Evolutionary conservation across 805 yeast genomes (phyloP).

Genomic region (Kurtzmaniella cleridarum): DNA sequence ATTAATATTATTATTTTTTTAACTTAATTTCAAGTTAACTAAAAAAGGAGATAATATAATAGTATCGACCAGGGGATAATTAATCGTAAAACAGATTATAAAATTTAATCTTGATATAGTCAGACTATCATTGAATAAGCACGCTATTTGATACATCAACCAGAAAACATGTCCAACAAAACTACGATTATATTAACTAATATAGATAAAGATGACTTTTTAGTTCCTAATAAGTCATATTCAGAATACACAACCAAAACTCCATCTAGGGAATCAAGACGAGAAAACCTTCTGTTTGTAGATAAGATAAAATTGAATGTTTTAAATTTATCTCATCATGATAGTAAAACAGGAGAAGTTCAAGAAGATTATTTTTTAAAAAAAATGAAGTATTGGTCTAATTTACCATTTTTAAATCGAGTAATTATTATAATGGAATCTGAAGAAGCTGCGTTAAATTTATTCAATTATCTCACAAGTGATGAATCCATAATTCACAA

Average conservation of each 20-base stretch:
- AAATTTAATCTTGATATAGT: no score
- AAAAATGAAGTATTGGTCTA: conserved; percentile 32
- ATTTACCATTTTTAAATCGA: conserved; percentile 31
- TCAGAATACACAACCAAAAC: not conserved
- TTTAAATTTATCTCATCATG: conserved; percentile 17
- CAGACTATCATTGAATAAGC: no score
- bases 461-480: conserved; percentile 16
- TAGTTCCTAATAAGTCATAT: conserved; percentile 8
- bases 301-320: conserved; percentile 30
- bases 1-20: not conserved
- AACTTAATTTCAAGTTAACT: not conserved
- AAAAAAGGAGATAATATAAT: no score
- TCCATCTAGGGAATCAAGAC: conserved; percentile 1
- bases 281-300: conserved; percentile 20
- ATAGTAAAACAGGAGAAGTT: conserved; percentile 7
- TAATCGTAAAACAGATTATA: no score
- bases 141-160: no score
- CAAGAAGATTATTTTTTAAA: conserved; percentile 18
- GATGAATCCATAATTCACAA: conserved; percentile 7
- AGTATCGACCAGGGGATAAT: not conserved
- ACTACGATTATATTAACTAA: conserved; percentile 35
- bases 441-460: conserved; percentile 20
- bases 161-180: conserved; percentile 5
- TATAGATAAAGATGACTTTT: conserved; percentile 25
- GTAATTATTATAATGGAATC: conserved; percentile 33